Evolutionary conservation across 2,329 filamentous ascomycete species (phyloP), one percentile per base, ranked within the genome.

Genomic region (Alternaria ethzedia): DNA sequence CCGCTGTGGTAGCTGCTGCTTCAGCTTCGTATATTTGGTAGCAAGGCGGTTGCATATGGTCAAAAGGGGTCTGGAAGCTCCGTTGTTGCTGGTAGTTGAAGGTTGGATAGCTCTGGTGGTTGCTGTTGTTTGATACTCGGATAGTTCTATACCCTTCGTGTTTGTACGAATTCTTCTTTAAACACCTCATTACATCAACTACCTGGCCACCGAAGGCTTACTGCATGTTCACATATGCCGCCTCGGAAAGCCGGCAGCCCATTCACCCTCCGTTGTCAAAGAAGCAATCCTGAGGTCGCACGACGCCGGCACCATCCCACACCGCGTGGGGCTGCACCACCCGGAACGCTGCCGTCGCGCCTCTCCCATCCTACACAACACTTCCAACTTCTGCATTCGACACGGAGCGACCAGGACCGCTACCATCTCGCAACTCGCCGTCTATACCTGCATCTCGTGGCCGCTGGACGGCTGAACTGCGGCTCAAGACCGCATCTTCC

Each of bases 361-460:
- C 50, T 51, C 49, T 26, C 57, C 64, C 55, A 54, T 20, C 13
- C 25, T 41, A 30, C 45, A 50, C 32, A 49, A 13, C 36, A 51
- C 47, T 25, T 20, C 56, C 20, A 54, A 50, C 59, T 54, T 55
- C 64, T 65, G 21, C 49, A 63, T 69, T 32, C 25, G 60, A 56
- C 66, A 72, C 74, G 73, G 74, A 74, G 64, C 50, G 30, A 46
- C 21, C 30, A 36, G n/a, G n/a, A 49, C 75, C 73, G 73, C 66
- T 62, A 61, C 66, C 57, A 44, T 65, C 28, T 62, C 55, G 61
- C 59, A 57, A 57, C 28, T 66, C 57, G 54, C 63, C 55, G 50
- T 57, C 65, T 69, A 47, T 54, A 60, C 54, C 47, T 51, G 62
- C 61, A 54, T 49, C 66, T 63, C 55, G 55, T 67, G 64, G 66